Evolutionary conservation across 441 rosid species (phyloP).

Genomic region (Biscutella auriculata): DNA sequence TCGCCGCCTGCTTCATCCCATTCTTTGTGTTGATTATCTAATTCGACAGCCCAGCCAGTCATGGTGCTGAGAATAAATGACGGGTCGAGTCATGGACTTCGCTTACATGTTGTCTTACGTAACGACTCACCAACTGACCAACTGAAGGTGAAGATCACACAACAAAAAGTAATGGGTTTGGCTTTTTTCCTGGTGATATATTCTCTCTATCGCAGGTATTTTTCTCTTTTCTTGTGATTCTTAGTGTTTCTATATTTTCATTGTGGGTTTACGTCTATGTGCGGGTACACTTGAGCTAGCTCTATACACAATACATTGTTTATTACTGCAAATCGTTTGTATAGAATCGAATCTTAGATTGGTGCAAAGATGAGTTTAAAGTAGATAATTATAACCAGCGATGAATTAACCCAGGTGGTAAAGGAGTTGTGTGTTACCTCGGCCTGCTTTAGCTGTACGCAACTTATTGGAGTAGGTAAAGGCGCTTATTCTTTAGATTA

Average conservation of each 20-base stretch:
- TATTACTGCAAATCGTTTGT: not conserved
- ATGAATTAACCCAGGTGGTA: too few relatives aligned
- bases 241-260: not conserved
- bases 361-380: not conserved
- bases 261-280: not conserved
- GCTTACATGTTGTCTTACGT: conserved; percentile 27
- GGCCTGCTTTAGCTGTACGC: conserved; percentile 89
- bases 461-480: conserved; percentile 92
- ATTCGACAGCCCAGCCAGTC: conserved; percentile 23
- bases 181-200: conserved; percentile 32
- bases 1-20: conserved; percentile 17
- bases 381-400: not conserved
- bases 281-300: not conserved
- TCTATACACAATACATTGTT: not conserved
- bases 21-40: conserved; percentile 23
- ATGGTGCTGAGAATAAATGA: conserved; percentile 33
- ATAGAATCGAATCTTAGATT: conserved; percentile 1
- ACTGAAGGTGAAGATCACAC: conserved; percentile 39
- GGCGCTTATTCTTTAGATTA: not conserved
- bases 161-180: conserved; percentile 28
- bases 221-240: not conserved
- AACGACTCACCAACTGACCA: conserved; percentile 35
- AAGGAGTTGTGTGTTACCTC: conserved; percentile 61
- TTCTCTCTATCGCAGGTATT: conserved; percentile 48
- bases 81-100: conserved; percentile 29